A percentile compares a stretch with the other conserved stretches of the same genome.
Conservation (phyloP, 768 basidiomycete genomes). For the Mycena albidolilacea region DNA sequence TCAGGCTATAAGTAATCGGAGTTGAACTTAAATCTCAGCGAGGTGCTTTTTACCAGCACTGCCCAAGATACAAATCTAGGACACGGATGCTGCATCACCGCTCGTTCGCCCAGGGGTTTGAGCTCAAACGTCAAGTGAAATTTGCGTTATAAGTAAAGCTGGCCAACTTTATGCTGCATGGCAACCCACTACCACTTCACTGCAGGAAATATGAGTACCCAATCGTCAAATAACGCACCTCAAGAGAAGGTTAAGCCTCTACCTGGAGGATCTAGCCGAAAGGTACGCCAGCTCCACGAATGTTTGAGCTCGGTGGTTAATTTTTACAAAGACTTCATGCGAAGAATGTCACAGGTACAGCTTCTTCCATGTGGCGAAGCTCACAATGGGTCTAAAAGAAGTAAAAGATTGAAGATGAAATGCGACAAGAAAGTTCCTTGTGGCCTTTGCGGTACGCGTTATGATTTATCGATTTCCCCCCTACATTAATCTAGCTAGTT, state of each 20-base stretch:
- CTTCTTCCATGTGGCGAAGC: not conserved
- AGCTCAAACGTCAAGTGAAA: not conserved
- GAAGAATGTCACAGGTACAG: slow-evolving; percentile 36
- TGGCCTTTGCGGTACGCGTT: slow-evolving; percentile 26
- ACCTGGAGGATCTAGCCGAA: slow-evolving; percentile 11
- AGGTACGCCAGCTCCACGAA: not conserved
- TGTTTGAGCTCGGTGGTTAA: not conserved
- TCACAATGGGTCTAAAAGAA: not conserved
- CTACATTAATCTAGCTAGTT: slow-evolving; percentile 6
- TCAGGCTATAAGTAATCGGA: no score
- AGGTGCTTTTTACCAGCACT: no score
- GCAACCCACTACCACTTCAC: no score
- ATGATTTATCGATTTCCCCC: not conserved
- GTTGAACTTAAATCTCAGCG: no score
- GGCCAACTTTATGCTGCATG: not conserved
- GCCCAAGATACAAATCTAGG: no score
- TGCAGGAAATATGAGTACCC: not conserved
- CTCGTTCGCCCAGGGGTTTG: no score
- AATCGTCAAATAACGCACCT: not conserved
- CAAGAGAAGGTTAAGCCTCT: not conserved
- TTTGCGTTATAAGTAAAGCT: not conserved
- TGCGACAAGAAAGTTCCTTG: slow-evolving; percentile 54
- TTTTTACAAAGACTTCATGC: slow-evolving; percentile 28
- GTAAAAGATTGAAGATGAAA: slow-evolving; percentile 54
- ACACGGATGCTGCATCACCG: no score